Conservation (phyloP, 2,329 filamentous ascomycete genomes). For the Rachicladosporium sp. region DNA sequence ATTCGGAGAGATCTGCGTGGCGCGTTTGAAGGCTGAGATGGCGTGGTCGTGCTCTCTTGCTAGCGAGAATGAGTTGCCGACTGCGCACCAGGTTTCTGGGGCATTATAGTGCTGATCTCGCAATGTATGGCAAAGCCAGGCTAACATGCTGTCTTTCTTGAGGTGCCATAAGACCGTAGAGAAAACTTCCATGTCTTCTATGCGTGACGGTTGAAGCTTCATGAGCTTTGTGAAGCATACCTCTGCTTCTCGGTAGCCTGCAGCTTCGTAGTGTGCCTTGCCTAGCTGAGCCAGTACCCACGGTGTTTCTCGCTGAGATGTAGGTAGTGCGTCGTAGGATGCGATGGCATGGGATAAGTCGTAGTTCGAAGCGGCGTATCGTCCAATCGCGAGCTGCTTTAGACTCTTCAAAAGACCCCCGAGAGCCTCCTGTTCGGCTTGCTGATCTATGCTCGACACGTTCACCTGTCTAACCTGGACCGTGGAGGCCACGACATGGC, state of each 20-base stretch:
- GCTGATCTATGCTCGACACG: no score
- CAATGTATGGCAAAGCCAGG: conserved; percentile 82
- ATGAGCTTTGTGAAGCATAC: conserved; percentile 72
- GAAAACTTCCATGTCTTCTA: conserved; percentile 96
- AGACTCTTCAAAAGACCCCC: conserved; percentile 68
- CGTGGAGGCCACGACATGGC: conserved; percentile 2
- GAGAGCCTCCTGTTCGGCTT: conserved; percentile 54
- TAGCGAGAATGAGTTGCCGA: conserved; percentile 90
- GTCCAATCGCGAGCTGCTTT: conserved; percentile 68
- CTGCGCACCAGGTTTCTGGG: conserved; percentile 88
- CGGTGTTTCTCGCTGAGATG: conserved; percentile 72
- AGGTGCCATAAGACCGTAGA: conserved; percentile 98
- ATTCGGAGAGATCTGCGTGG: conserved; percentile 75
- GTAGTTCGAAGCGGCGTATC: conserved; percentile 66
- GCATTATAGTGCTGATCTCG: conserved; percentile 78
- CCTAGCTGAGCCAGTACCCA: conserved; percentile 90
- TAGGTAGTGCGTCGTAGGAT: conserved; percentile 57
- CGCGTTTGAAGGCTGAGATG: conserved; percentile 83
- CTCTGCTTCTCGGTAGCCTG: conserved; percentile 74
- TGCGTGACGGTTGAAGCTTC: conserved; percentile 63
- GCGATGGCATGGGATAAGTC: conserved; percentile 66
- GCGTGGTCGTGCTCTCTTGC: conserved; percentile 90
- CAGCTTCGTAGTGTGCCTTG: conserved; percentile 81
- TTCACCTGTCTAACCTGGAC: conserved; percentile 2
- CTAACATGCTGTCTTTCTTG: conserved; percentile 81